A percentile compares a stretch with the other conserved stretches of the same genome.
Conservation (phyloP, 1,139 yeast genomes). For the Blastobotrys illinoisensis region DNA sequence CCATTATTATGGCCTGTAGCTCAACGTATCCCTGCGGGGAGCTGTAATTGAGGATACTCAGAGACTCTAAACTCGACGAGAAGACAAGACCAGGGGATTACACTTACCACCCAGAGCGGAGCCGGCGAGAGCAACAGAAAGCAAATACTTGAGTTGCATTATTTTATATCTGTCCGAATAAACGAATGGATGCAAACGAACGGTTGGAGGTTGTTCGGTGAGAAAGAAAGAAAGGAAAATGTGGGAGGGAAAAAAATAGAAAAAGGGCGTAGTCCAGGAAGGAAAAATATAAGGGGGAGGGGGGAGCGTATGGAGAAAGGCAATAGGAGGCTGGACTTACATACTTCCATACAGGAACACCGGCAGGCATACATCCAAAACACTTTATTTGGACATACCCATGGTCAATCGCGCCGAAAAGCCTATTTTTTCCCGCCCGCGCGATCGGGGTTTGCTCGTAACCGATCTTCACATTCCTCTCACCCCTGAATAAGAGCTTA, state of each 20-base stretch:
- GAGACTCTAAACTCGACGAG: no score
- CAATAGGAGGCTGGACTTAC: conserved; percentile 1
- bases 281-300: conserved; percentile 3
- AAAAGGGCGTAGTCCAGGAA: neutral
- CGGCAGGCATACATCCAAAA: neutral
- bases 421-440: neutral
- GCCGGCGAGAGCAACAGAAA: conserved; percentile 17
- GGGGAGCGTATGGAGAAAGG: conserved; percentile 3
- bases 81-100: neutral
- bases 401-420: neutral
- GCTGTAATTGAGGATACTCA: neutral
- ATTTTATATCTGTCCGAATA: neutral
- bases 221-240: neutral
- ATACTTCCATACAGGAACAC: neutral
- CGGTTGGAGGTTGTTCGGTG: neutral
- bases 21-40: no score
- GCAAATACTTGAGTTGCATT: conserved; percentile 18
- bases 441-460: neutral
- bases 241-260: conserved; percentile 1
- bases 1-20: neutral
- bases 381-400: neutral
- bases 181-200: neutral
- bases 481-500: neutral
- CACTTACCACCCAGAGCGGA: conserved; percentile 25
- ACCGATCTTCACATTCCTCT: neutral